Evolutionary conservation across 1,139 yeast genomes (phyloP).

Genomic region (Williopsis jadinii): DNA sequence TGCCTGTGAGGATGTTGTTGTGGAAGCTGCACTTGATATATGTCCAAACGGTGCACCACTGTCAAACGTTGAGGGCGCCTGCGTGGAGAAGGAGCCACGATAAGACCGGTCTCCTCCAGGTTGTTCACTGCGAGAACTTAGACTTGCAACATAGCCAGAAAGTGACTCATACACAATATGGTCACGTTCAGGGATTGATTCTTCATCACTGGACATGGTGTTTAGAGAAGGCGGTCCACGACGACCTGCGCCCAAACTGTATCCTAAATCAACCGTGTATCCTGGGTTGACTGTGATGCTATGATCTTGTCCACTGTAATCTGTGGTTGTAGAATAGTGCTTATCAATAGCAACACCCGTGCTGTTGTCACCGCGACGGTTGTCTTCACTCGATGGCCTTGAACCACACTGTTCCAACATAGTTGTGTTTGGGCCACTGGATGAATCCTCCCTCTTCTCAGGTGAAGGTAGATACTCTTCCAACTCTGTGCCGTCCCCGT

Average conservation of each 20-base stretch:
- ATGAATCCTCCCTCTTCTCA: conserved; percentile 3
- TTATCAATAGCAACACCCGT: no score
- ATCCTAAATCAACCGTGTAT: conserved; percentile 19
- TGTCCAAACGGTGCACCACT: no score
- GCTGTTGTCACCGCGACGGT: no score
- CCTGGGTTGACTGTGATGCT: conserved; percentile 2
- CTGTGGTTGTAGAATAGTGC: no score
- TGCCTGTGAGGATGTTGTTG: no score
- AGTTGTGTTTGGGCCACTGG: neutral
- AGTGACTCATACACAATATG: conserved; percentile 5
- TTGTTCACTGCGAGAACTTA: conserved; percentile 3
- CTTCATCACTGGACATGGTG: conserved; percentile 7
- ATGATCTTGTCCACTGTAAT: neutral
- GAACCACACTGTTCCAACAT: no score
- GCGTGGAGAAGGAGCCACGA: no score
- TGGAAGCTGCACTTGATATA: no score
- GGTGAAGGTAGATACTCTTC: conserved; percentile 4
- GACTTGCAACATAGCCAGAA: conserved; percentile 12
- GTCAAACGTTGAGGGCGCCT: no score
- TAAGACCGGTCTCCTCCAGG: no score
- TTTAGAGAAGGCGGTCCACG: conserved; percentile 21
- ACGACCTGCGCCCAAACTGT: conserved; percentile 17
- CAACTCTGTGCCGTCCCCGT: neutral
- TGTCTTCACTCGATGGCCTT: no score
- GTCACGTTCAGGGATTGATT: conserved; percentile 1